phyloP scores from a whole-genome alignment of 164 flowering plant species.

The Aristolochia contorta region DNA sequence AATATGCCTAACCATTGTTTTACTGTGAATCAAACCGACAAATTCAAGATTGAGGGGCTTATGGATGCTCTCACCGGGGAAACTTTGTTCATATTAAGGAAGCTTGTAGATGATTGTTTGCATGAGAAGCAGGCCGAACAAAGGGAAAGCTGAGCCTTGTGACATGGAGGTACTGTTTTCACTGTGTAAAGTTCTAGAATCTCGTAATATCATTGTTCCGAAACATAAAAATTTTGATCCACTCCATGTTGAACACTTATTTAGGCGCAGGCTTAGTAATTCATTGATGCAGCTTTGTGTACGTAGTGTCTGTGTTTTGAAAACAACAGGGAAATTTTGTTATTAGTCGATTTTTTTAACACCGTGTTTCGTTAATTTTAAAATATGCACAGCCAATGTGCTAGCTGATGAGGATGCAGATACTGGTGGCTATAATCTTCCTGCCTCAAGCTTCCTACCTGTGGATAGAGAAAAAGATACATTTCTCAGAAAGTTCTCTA shows the following conservation, averaged over 20 bases:
- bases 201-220: not conserved
- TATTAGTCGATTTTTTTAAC: not conserved
- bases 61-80: conserved; percentile 39
- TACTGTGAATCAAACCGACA: conserved; percentile 29
- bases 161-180: conserved; percentile 52
- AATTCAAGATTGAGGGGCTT: conserved; percentile 83
- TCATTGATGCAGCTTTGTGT: conserved; percentile 43
- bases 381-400: conserved; percentile 45
- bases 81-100: conserved; percentile 48
- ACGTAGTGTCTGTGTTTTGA: conserved; percentile 24
- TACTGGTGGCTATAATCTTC: conserved; percentile 75
- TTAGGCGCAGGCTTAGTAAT: conserved; percentile 32
- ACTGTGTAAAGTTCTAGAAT: not conserved
- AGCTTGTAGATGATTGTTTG: conserved; percentile 62
- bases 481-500: conserved; percentile 36
- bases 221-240: not conserved
- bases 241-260: too few relatives aligned
- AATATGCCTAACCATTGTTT: conserved; percentile 47
- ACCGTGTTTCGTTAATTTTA: conserved; percentile 4
- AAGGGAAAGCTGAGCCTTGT: conserved; percentile 40
- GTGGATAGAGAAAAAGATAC: conserved; percentile 65
- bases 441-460: conserved; percentile 44
- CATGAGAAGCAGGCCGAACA: conserved; percentile 32
- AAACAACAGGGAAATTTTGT: not conserved
- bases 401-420: conserved; percentile 66